A percentile compares a stretch with the other conserved stretches of the same genome.
Evolutionary conservation across 176 grass and related monocot genomes (phyloP).

Genomic region (Carex scoparia): DNA sequence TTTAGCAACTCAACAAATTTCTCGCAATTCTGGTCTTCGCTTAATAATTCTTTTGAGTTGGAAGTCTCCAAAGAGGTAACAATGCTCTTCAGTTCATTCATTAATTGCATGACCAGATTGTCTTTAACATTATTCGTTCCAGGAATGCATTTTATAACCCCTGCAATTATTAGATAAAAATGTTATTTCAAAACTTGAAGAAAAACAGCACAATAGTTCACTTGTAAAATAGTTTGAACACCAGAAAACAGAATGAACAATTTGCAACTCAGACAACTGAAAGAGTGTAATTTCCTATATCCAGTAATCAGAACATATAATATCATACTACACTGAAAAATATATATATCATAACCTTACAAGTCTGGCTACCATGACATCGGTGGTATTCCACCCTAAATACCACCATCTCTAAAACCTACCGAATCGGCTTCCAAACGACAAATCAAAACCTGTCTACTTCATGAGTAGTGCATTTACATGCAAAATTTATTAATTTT

Average conservation of each 20-base stretch:
- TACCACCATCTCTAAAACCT: too few relatives aligned
- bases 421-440: too few relatives aligned
- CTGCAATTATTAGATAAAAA: constrained; percentile 32
- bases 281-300: background rate
- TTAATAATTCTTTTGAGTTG: background rate
- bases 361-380: too few relatives aligned
- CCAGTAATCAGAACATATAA: background rate
- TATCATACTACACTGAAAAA: background rate
- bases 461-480: too few relatives aligned
- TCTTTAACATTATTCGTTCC: constrained; percentile 45
- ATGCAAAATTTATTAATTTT: too few relatives aligned
- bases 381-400: too few relatives aligned
- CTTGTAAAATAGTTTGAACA: background rate
- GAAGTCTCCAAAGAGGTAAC: constrained; percentile 20
- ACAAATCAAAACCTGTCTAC: too few relatives aligned
- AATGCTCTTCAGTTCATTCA: constrained; percentile 57
- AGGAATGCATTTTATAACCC: constrained; percentile 68
- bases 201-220: background rate
- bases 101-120: constrained; percentile 58
- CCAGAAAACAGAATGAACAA: background rate
- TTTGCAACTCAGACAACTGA: background rate
- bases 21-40: constrained; percentile 20
- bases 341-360: background rate
- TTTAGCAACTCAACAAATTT: constrained; percentile 47
- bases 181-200: background rate